Base-by-base conservation (phyloP, 495 filamentous ascomycete genomes). In the Aspergillus heteromorphus region DNA sequence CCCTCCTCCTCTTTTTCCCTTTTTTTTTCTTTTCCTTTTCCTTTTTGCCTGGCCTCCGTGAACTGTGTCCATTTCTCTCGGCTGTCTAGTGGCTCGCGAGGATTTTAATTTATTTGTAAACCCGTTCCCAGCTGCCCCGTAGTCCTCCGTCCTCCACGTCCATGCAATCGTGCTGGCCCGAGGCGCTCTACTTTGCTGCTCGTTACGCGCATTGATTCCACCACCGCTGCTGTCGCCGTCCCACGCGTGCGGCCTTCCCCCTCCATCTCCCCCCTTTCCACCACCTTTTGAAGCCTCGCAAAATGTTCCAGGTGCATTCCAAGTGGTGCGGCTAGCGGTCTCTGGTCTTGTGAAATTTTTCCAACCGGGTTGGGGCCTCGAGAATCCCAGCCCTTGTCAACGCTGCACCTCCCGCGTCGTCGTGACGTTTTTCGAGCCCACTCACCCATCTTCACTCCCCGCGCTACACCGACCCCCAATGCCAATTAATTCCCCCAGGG, bases 11-110 rank as follows among this genome's bases (percentile, higher is more conserved):
- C 34, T 62, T 51, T 53, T 53, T 53, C 47, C 45, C 48, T 25
- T 58, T 38, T 55, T 57, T 58, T 45, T 45, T 16, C 48, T 45
- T 49, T 53, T 56, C 59, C 18, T 55, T 63, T 56, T 42, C 48
- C 57, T 40, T 48, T 49, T 54, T 1, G 19, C 38, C 54, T 20
- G 36, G 29, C 36, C 57, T 55, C 60, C 25, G 0, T 27, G 11
- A 27, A 29, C 14, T 23, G 20, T 43, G 21, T n/a, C 6, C 8
- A 27, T 48, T 27, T 51, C n/a, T 34, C 45, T 57, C 42, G 45
- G 49, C 49, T 60, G 53, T 45, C 49, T 53, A 49, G 52, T 48
- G 47, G 48, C 36, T 17, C 47, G 48, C 47, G 48, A 30, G 31
- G 16, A n/a, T n/a, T 18, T n/a, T 25, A 19, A 25, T 55, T 47